These are phyloP conservation scores for Zymoseptoria ardabiliae DNA, from an alignment of 2,329 filamentous ascomycete genomes.

Conservation along the genomic window DNA sequence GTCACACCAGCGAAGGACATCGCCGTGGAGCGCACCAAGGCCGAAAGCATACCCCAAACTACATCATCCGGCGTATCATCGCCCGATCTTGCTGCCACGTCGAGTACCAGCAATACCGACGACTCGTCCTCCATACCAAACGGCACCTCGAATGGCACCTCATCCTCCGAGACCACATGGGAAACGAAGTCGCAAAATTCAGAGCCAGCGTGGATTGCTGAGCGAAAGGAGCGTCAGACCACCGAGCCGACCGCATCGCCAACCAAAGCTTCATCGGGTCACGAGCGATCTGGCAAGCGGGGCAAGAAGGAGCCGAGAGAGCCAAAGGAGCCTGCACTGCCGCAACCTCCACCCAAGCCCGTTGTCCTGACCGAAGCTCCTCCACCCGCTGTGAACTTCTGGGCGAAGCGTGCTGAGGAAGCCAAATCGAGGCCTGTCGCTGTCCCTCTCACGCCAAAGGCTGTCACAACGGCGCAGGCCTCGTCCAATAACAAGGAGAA, in stretches of 20 bases:
- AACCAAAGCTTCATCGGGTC: background rate
- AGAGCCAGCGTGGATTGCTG: slow-evolving; percentile 57
- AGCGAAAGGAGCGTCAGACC: slow-evolving; percentile 30
- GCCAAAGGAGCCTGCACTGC: slow-evolving; percentile 16
- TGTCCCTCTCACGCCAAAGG: slow-evolving; percentile 11
- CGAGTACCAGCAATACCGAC: slow-evolving; percentile 52
- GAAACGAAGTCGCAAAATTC: slow-evolving; percentile 58
- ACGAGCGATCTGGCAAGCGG: slow-evolving; percentile 8
- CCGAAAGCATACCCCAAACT: slow-evolving; percentile 22
- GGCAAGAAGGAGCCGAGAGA: slow-evolving; percentile 21
- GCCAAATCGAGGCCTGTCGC: slow-evolving; percentile 46
- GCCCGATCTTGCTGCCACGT: slow-evolving; percentile 48
- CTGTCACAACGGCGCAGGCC: slow-evolving; percentile 1
- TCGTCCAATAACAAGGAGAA: slow-evolving; percentile 21
- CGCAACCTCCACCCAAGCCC: slow-evolving; percentile 40
- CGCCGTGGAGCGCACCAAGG: slow-evolving; percentile 26
- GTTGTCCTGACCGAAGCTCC: slow-evolving; percentile 69
- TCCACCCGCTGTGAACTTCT: slow-evolving; percentile 76
- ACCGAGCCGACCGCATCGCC: slow-evolving; percentile 4
- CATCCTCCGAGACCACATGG: slow-evolving; percentile 59
- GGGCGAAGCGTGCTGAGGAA: slow-evolving; percentile 71
- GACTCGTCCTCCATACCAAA: slow-evolving; percentile 51
- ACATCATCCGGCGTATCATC: slow-evolving; percentile 37
- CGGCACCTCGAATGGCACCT: slow-evolving; percentile 36
- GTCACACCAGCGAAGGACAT: slow-evolving; percentile 24